Base-by-base conservation (phyloP, 225 moss, liverwort and hornwort genomes). In the Pseudisothecium myosuroides region DNA sequence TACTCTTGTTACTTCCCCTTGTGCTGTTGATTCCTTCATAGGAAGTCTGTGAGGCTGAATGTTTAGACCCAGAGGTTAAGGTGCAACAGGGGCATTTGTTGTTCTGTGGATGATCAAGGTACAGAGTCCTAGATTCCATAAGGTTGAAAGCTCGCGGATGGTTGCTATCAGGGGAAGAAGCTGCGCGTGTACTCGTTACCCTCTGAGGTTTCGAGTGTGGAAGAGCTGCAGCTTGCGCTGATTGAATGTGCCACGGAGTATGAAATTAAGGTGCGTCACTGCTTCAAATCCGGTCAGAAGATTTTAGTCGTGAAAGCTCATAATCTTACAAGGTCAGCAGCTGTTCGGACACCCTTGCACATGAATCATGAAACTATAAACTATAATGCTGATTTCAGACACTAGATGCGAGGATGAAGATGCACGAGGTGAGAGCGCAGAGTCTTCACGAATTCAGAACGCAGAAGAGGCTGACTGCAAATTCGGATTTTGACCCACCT, bases 201-300 rank as follows among this genome's bases (percentile, higher is more conserved):
- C 87, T 83, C 64, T 80, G 75, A 87, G 83, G 90, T 89, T 89
- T 90, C 88, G 14, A 89, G 90, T 93, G 80, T 88, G 85, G 94
- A 93, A 92, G 94, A 94, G 80, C 69, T 94, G 62, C 94, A 92
- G 45, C 91, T 93, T 20, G 94, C 94, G 24, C 85, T 94, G 14
- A 81, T 94, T 85, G 94, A 94, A 85, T 94, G 94, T 87, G 94
- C 94, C 47, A 94, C 92, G 75, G 92, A 94, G 84, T 94, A 90
- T 76, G 94, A 94, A 91, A 93, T 94, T 80, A 93, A 92, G 93
- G 94, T 94, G 72, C 60, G 82, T 32, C 8, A n/a, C 31, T 87
- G 56, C 76, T 86, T 86, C 65, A 85, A 63, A 63, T 68, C 13
- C 9, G 26, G 23, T 71, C 34, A 63, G 18, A 88, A 81, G 49